Percentiles rank a stretch among this genome's conserved stretches.
Conservation (phyloP, 345 rosid species). For the Ricinus communis region DNA sequence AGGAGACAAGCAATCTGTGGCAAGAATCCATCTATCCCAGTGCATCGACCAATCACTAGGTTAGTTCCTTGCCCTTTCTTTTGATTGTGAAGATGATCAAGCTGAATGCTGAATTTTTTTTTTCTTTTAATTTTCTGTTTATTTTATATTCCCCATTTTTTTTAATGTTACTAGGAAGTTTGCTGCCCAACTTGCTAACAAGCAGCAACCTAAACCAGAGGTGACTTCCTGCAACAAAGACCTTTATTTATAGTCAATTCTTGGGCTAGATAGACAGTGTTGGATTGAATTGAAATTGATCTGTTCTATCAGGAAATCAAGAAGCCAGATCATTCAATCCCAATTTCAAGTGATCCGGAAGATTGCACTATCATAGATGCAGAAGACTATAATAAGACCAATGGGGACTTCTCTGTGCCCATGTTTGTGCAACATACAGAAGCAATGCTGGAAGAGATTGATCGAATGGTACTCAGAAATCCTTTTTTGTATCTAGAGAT, state of each 20-base stretch:
- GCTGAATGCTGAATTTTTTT: neutral
- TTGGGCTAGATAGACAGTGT: neutral
- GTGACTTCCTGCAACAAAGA: slow-evolving; percentile 25
- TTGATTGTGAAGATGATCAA: neutral
- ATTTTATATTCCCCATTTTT: neutral
- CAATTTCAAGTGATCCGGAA: slow-evolving; percentile 32
- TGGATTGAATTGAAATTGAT: neutral
- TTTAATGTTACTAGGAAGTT: slow-evolving; percentile 47
- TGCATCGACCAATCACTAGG: slow-evolving; percentile 88
- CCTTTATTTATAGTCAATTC: slow-evolving; percentile 5
- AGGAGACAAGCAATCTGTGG: slow-evolving; percentile 49
- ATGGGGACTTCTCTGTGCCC: slow-evolving; percentile 58
- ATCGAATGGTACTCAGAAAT: slow-evolving; percentile 61
- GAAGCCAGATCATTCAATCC: slow-evolving; percentile 29
- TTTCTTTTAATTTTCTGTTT: neutral
- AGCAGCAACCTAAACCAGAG: slow-evolving; percentile 51
- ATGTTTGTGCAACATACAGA: slow-evolving; percentile 87
- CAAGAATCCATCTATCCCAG: slow-evolving; percentile 54
- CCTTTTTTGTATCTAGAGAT: neutral
- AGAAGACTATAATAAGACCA: slow-evolving; percentile 38
- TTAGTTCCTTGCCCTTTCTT: slow-evolving; percentile 24
- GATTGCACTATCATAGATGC: slow-evolving; percentile 50
- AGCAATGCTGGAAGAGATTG: slow-evolving; percentile 86
- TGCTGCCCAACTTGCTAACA: slow-evolving; percentile 76
- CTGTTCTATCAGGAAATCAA: slow-evolving; percentile 40